A percentile compares a stretch with the other conserved stretches of the same genome.
Evolutionary conservation across 2,329 filamentous ascomycete species (phyloP).

Genomic region (Phialophora macrospora): DNA sequence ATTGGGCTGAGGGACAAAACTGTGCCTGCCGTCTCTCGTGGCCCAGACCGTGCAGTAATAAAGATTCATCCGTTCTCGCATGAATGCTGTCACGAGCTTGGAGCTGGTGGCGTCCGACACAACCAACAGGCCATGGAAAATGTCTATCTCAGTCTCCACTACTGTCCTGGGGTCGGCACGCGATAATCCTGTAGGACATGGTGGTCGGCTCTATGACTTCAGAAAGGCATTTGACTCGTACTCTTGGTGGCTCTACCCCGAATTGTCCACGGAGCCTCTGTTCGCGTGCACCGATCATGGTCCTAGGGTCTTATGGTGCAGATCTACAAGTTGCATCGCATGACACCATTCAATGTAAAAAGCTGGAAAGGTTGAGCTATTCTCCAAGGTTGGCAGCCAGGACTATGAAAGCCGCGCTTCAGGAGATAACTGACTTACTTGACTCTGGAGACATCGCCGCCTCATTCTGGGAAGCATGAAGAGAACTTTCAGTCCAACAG

Average conservation of each 20-base stretch:
- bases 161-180: conserved; percentile 19
- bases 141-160: conserved; percentile 19
- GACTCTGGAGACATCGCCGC: background rate
- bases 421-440: background rate
- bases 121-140: background rate
- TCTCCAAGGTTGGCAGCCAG: conserved; percentile 5
- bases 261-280: conserved; percentile 9
- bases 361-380: background rate
- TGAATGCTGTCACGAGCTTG: conserved; percentile 8
- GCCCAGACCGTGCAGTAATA: background rate
- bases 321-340: conserved; percentile 15
- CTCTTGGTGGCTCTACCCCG: conserved; percentile 1
- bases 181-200: conserved; percentile 9
- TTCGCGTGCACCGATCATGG: background rate
- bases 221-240: background rate
- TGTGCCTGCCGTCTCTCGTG: background rate
- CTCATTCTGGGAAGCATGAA: background rate
- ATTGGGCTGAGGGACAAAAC: background rate
- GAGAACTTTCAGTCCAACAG: background rate
- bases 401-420: background rate
- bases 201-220: conserved; percentile 1
- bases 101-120: conserved; percentile 1
- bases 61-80: conserved; percentile 14
- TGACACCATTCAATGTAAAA: conserved; percentile 5
- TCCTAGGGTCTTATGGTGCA: background rate